A percentile compares a stretch with the other conserved stretches of the same genome.
These are phyloP conservation scores for Pythium insidiosum DNA, from an alignment of 352 stramenopile species.

Conservation along the genomic window DNA sequence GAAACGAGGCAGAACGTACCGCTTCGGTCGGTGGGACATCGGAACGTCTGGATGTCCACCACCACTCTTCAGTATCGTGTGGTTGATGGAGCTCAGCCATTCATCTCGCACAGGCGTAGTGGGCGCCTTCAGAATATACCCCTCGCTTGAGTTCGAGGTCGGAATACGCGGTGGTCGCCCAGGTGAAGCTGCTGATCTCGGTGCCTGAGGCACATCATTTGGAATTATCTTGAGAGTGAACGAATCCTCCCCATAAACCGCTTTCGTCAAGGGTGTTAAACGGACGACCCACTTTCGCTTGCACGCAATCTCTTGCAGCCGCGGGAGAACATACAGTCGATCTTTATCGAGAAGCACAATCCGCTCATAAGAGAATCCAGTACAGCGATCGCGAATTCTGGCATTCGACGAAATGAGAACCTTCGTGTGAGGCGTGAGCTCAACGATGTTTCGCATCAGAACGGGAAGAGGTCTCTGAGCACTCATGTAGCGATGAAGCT, in stretches of 20 bases:
- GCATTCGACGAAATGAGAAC: conserved; percentile 61
- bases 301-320: conserved; percentile 58
- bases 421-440: conserved; percentile 67
- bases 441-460: conserved; percentile 68
- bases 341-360: conserved; percentile 71
- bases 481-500: conserved; percentile 76
- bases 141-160: conserved; percentile 13
- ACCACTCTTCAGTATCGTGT: conserved; percentile 23
- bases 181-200: conserved; percentile 14
- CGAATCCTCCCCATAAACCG: conserved; percentile 67
- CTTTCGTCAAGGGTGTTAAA: conserved; percentile 38
- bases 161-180: conserved; percentile 14
- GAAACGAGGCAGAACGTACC: conserved; percentile 1
- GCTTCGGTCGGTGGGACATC: conserved; percentile 2
- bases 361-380: conserved; percentile 63
- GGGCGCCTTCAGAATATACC: conserved; percentile 53
- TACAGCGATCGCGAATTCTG: conserved; percentile 71
- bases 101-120: conserved; percentile 57
- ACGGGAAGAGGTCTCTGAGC: conserved; percentile 59
- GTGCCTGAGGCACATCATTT: conserved; percentile 19
- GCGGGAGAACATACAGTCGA: conserved; percentile 52
- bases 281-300: conserved; percentile 61
- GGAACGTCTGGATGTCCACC: conserved; percentile 14
- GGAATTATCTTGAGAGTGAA: conserved; percentile 73
- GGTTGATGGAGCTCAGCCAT: conserved; percentile 59